Conservation (phyloP, 805 yeast species). For the Ogataea allantospora region DNA sequence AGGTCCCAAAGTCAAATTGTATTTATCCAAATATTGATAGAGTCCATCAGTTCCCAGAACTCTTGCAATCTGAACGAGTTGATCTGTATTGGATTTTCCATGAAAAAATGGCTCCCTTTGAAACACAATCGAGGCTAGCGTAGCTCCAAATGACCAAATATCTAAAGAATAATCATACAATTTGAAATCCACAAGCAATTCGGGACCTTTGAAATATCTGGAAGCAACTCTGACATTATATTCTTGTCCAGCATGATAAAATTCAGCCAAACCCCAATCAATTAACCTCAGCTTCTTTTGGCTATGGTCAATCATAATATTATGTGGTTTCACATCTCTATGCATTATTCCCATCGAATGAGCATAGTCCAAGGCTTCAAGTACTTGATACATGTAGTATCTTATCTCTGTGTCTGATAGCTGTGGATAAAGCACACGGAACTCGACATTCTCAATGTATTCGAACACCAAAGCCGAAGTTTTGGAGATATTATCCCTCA, state of each 20-base stretch:
- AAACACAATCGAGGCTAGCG: constrained; percentile 86
- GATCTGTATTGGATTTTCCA: constrained; percentile 89
- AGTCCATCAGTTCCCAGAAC: constrained; percentile 85
- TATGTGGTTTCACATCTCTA: constrained; percentile 93
- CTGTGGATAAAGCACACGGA: constrained; percentile 75
- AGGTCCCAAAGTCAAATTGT: constrained; percentile 64
- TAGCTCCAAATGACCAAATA: constrained; percentile 92
- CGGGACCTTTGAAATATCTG: constrained; percentile 92
- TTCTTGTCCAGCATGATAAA: constrained; percentile 84
- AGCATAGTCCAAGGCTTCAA: constrained; percentile 82
- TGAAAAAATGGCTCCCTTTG: constrained; percentile 90
- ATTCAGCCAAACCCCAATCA: constrained; percentile 96
- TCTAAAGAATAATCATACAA: constrained; percentile 90
- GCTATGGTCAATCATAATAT: constrained; percentile 89
- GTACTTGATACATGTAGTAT: constrained; percentile 75
- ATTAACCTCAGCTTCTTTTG: constrained; percentile 70
- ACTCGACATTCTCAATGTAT: constrained; percentile 78
- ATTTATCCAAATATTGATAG: constrained; percentile 64
- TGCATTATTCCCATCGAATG: constrained; percentile 97
- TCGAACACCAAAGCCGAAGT: constrained; percentile 89
- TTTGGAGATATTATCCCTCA: constrained; percentile 73
- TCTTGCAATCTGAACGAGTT: constrained; percentile 82
- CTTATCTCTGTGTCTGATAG: constrained; percentile 74
- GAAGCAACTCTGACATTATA: constrained; percentile 94
- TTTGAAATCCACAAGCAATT: constrained; percentile 77